A percentile compares a stretch with the other conserved stretches of the same genome.
phyloP scores from a whole-genome alignment of 23 red algal species.

The Cyanidiococcus yangmingshanensis region DNA sequence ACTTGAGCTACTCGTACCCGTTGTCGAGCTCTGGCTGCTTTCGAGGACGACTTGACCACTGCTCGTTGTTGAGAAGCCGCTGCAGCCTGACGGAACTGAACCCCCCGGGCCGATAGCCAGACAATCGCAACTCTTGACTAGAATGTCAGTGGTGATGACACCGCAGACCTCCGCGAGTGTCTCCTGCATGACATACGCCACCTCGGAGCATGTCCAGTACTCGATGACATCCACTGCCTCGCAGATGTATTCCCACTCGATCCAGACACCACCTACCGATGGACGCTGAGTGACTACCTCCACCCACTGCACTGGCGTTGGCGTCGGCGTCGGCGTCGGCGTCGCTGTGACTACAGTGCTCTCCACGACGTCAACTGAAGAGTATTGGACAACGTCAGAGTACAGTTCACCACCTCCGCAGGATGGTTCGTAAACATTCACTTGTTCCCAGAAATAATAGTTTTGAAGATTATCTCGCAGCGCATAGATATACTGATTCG shows the following conservation, averaged over 20 bases:
- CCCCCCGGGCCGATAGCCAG: neutral
- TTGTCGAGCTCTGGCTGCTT: neutral
- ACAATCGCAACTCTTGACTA: neutral
- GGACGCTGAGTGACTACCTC: constrained; percentile 3
- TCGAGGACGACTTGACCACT: neutral
- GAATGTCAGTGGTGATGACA: neutral
- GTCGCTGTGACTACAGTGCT: neutral
- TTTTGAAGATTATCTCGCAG: constrained; percentile 6
- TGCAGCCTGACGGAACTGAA: neutral
- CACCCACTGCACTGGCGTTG: constrained; percentile 11
- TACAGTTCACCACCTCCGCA: neutral
- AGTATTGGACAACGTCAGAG: constrained; percentile 12
- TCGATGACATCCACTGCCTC: constrained; percentile 8
- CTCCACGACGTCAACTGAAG: neutral
- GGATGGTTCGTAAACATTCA: neutral
- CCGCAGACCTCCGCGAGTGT: neutral
- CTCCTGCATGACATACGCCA: constrained; percentile 9
- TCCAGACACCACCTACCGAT: constrained; percentile 2
- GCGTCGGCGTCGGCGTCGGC: neutral
- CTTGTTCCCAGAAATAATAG: neutral
- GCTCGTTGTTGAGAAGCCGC: constrained; percentile 2
- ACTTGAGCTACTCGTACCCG: neutral
- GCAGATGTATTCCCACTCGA: constrained; percentile 4
- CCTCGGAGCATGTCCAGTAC: constrained; percentile 4
- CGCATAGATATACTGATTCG: neutral